Base-by-base conservation (phyloP, 352 stramenopile genomes). In the Globisporangium canariense region DNA sequence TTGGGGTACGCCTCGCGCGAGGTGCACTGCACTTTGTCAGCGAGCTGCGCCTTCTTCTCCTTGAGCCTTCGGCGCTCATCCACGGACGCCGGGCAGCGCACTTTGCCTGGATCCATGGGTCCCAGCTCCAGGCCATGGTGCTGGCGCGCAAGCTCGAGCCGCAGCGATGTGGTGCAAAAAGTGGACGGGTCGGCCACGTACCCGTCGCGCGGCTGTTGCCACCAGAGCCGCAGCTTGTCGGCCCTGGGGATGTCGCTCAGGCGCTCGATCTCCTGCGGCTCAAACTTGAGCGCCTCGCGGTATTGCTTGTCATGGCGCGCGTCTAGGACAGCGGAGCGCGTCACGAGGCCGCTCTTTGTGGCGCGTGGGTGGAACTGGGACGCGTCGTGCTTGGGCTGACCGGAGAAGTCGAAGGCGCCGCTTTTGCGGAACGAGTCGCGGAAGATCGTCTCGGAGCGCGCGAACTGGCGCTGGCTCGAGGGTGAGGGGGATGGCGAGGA, bases 101-200 rank as follows among this genome's bases (percentile, higher is more conserved):
- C 69, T 47, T 88, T 88, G 4, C 66, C 74, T 6, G 78, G 80
- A 28, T 89, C 80, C 20, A 82, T 62, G 2, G 80, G 70, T 0
- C 76, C 76, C 11, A 86, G 45, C 13, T 71, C 58, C 6, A 58
- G 59, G n/a, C 70, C 54, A n/a, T 76, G 61, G 36, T 41, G 36
- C 7, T 41, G 36, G 0, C 64, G 66, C 49, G 64, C 66, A 18
- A 81, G 60, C 47, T 87, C 64, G n/a, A 90, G 66, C 4, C 79
- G 73, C 16, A 86, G 51, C 18, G 83, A 93, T 9, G 65, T 70
- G 11, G 63, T 53, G 16, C 76, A 64, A 50, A 83, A 78, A 1
- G 65, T 5, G 6, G 73, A 59, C n/a, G 82, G 76, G 18, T 89
- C 75, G 3, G 78, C 76, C 1, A 91, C 76, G 57, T 93, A 91